These are phyloP conservation scores for Pseudonitzschia multistriata DNA, from an alignment of 108 stramenopile species.

Conservation along the genomic window DNA sequence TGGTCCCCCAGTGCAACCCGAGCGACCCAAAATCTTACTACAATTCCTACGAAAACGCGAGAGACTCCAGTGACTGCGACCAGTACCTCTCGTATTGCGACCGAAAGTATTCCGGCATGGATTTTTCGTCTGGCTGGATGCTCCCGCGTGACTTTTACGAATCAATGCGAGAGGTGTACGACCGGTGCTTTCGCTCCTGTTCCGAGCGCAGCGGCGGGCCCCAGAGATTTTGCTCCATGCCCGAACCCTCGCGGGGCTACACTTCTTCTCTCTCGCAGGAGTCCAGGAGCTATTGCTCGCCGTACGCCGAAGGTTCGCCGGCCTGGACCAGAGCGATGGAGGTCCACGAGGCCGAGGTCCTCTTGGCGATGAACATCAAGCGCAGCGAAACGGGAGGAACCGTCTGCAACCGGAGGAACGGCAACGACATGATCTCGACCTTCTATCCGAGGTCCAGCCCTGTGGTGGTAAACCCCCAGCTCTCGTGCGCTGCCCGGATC, in stretches of 20 bases:
- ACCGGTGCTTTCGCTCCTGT: background rate
- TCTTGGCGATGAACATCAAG: background rate
- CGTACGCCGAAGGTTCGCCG: background rate
- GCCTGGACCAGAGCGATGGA: background rate
- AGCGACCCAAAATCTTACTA: background rate
- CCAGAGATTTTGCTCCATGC: slow-evolving; percentile 1
- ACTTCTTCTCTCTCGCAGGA: background rate
- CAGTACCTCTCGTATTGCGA: slow-evolving; percentile 8
- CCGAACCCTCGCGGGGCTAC: background rate
- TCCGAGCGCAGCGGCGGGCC: background rate
- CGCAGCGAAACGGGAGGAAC: background rate
- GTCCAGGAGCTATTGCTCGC: background rate
- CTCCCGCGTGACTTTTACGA: background rate
- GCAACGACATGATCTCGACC: background rate
- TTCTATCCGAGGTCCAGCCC: slow-evolving; percentile 10
- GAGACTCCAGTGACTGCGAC: background rate
- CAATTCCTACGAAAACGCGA: background rate
- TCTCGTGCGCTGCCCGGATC: slow-evolving; percentile 8
- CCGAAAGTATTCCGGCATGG: background rate
- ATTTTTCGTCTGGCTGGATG: background rate
- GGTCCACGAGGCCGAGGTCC: background rate
- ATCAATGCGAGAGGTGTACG: background rate
- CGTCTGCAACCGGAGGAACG: background rate
- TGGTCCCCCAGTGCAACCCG: slow-evolving; percentile 5
- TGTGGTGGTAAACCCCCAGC: background rate